Conservation (phyloP, 139 green algal genomes). For the Coelastrella sp. region DNA sequence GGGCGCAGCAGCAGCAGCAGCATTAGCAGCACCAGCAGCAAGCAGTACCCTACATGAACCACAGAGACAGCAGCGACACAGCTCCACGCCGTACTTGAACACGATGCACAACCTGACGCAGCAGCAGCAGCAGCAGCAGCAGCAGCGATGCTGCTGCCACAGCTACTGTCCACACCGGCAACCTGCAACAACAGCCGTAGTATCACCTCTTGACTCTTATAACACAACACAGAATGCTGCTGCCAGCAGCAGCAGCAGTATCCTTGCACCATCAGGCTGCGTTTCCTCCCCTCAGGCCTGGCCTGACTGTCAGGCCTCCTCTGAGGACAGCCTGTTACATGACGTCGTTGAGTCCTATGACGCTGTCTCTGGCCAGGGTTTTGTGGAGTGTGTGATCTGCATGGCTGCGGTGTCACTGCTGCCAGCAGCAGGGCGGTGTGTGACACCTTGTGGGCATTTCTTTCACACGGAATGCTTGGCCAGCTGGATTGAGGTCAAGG, state of each 20-base stretch:
- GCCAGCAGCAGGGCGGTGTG: slow-evolving; percentile 57
- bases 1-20: neutral
- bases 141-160: neutral
- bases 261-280: too few species aligned
- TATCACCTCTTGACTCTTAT: neutral
- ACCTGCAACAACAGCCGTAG: neutral
- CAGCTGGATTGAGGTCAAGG: slow-evolving; percentile 92
- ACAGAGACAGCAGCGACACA: too few species aligned
- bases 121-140: slow-evolving; percentile 16
- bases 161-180: too few species aligned
- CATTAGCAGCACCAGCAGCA: neutral
- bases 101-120: neutral
- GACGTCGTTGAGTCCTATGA: slow-evolving; percentile 47
- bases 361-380: slow-evolving; percentile 42
- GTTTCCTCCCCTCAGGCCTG: too few species aligned
- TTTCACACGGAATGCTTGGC: slow-evolving; percentile 87
- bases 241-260: neutral
- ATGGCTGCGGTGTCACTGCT: slow-evolving; percentile 79
- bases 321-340: slow-evolving; percentile 5
- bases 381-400: slow-evolving; percentile 92
- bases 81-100: too few species aligned
- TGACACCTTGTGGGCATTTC: slow-evolving; percentile 91
- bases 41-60: too few species aligned
- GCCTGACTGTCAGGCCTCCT: neutral
- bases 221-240: neutral